A percentile compares a stretch with the other conserved stretches of the same genome.
These are phyloP conservation scores for Pleomassaria siparia DNA, from an alignment of 2,329 filamentous ascomycete genomes.

Conservation along the genomic window DNA sequence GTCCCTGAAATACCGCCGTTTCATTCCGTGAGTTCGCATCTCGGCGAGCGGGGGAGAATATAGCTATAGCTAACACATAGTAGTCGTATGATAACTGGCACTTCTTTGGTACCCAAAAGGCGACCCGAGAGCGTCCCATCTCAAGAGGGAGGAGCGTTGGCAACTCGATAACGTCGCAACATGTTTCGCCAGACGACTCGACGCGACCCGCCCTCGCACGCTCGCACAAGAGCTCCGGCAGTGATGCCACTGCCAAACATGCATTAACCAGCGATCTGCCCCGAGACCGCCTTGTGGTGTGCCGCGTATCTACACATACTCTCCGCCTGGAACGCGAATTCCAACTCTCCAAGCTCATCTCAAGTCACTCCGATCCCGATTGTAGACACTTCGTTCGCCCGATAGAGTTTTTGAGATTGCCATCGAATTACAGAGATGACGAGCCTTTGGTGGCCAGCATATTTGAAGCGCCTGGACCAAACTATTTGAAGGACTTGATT, in stretches of 20 bases:
- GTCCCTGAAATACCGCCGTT: conserved; percentile 48
- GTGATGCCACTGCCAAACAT: conserved; percentile 41
- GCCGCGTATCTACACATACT: conserved; percentile 78
- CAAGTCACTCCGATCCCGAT: conserved; percentile 69
- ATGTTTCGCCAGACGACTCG: conserved; percentile 34
- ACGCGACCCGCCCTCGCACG: conserved; percentile 27
- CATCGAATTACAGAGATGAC: conserved; percentile 64
- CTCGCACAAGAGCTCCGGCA: conserved; percentile 38
- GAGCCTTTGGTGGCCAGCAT: conserved; percentile 77
- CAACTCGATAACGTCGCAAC: conserved; percentile 25
- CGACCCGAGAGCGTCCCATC: conserved; percentile 19
- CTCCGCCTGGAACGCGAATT: conserved; percentile 85
- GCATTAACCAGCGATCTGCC: conserved; percentile 51
- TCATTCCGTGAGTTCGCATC: conserved; percentile 43
- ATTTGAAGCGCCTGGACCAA: conserved; percentile 75
- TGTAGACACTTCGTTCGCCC: conserved; percentile 78
- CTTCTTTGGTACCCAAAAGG: conserved; percentile 46
- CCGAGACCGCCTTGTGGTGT: conserved; percentile 63
- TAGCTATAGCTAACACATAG: conserved; percentile 18
- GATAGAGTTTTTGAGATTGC: conserved; percentile 74
- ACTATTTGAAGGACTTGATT: conserved; percentile 70
- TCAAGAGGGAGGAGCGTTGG: conserved; percentile 30
- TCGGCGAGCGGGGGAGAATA: not conserved
- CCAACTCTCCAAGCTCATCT: conserved; percentile 75
- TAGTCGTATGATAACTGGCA: conserved; percentile 86